Conservation (phyloP, 1,139 yeast species). For the Yamadazyma atmosphaerica region DNA sequence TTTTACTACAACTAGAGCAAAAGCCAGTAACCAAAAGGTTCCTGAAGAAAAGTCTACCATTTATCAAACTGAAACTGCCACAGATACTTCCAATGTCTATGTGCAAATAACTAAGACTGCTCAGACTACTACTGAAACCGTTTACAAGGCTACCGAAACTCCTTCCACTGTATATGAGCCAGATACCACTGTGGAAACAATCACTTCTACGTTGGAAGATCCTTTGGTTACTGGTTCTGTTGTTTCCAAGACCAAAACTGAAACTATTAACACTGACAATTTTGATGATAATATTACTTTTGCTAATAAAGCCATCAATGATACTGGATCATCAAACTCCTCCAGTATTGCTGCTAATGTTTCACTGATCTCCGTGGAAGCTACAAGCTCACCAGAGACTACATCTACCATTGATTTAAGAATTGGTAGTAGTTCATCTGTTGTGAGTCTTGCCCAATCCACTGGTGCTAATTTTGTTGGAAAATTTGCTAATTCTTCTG, state of each 20-base stretch:
- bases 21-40: background rate
- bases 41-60: slow-evolving; percentile 12
- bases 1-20: slow-evolving; percentile 7
- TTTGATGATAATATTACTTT: slow-evolving; percentile 8
- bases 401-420: slow-evolving; percentile 20
- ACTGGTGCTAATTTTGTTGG: slow-evolving; percentile 7
- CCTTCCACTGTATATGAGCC: slow-evolving; percentile 18
- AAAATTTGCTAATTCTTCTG: slow-evolving; percentile 11
- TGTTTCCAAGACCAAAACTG: slow-evolving; percentile 12
- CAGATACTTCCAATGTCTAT: slow-evolving; percentile 15
- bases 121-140: slow-evolving; percentile 27
- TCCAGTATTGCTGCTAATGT: slow-evolving; percentile 1
- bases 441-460: slow-evolving; percentile 4
- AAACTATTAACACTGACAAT: slow-evolving; percentile 11
- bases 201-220: slow-evolving; percentile 20
- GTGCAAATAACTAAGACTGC: slow-evolving; percentile 18
- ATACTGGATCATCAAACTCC: background rate
- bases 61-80: slow-evolving; percentile 18
- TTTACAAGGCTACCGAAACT: slow-evolving; percentile 25
- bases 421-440: slow-evolving; percentile 14
- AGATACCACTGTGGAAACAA: slow-evolving; percentile 18
- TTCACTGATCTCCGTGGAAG: background rate
- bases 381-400: slow-evolving; percentile 3
- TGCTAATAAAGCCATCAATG: slow-evolving; percentile 5
- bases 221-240: slow-evolving; percentile 24